A percentile compares a stretch with the other conserved stretches of the same genome.
Evolutionary conservation across 2,329 filamentous ascomycete species (phyloP).

Genomic region (Fusarium euwallaceae): DNA sequence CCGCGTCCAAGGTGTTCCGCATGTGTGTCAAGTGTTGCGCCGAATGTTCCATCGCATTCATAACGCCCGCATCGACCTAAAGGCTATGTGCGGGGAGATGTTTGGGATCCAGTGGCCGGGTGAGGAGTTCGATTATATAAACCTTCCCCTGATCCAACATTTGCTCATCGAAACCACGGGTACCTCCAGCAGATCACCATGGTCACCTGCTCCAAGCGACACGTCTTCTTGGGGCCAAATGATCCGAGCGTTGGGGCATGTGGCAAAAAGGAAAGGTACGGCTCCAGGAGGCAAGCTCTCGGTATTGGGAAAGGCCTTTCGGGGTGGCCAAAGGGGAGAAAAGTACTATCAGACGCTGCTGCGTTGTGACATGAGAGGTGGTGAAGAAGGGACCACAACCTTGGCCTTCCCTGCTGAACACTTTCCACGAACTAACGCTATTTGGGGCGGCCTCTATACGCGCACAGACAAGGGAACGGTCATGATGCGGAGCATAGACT

Average conservation of each 20-base stretch:
- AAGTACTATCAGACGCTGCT: background rate
- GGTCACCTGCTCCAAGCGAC: background rate
- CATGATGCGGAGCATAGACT: background rate
- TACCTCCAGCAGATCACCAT: background rate
- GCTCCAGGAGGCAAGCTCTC: background rate
- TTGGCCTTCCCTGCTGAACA: constrained; percentile 5
- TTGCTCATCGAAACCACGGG: background rate
- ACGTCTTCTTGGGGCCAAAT: background rate
- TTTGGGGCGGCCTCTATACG: background rate
- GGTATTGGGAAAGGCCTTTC: background rate
- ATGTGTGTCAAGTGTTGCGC: background rate
- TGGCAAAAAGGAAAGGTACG: background rate
- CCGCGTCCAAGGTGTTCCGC: background rate
- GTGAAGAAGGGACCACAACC: background rate
- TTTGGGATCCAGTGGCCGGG: background rate
- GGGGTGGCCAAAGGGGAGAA: background rate
- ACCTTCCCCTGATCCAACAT: background rate
- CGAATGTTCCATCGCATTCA: background rate
- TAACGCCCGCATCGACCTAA: background rate
- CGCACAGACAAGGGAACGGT: background rate
- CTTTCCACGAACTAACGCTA: too few species aligned
- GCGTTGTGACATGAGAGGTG: background rate
- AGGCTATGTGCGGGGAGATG: background rate
- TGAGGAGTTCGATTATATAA: background rate
- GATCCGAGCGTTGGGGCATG: background rate